Evolutionary conservation across 805 yeast genomes (phyloP).

Genomic region (Saccharomycopsis sp.): DNA sequence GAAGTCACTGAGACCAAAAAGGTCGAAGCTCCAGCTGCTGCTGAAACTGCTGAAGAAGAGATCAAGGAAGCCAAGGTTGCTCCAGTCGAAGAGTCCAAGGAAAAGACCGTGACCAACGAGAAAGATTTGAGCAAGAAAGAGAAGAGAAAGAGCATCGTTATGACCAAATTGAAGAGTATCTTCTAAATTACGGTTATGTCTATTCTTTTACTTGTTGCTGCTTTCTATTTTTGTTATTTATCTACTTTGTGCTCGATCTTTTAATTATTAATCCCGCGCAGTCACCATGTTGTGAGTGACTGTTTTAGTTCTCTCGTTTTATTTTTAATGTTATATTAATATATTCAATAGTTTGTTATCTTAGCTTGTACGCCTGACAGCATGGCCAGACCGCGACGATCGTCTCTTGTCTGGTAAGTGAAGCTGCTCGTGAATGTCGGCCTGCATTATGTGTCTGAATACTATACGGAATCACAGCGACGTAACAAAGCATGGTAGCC

Average conservation of each 20-base stretch:
- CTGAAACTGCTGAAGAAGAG: conserved; percentile 12
- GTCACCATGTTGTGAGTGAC: neutral
- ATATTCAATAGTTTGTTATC: neutral
- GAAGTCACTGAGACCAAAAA: conserved; percentile 12
- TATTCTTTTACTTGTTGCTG: neutral
- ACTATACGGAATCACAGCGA: no score
- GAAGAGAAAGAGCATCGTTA: conserved; percentile 38
- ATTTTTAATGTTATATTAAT: no score
- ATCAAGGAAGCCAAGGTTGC: conserved; percentile 22
- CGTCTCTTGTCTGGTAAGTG: no score
- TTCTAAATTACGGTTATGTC: conserved; percentile 22
- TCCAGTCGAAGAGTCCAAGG: conserved; percentile 20
- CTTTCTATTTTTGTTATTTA: neutral
- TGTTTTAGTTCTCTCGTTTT: neutral
- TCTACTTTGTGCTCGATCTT: neutral
- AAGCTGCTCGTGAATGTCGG: no score
- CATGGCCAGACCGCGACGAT: no score
- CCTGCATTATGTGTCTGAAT: no score
- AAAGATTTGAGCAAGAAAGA: conserved; percentile 23
- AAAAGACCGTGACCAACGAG: conserved; percentile 15
- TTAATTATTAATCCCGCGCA: neutral
- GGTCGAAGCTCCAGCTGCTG: conserved; percentile 6
- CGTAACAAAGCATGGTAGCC: no score
- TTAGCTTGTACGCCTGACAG: no score
- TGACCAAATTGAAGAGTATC: conserved; percentile 37